phyloP scores from a whole-genome alignment of 352 stramenopile genomes.

The Pythium brassicae region DNA sequence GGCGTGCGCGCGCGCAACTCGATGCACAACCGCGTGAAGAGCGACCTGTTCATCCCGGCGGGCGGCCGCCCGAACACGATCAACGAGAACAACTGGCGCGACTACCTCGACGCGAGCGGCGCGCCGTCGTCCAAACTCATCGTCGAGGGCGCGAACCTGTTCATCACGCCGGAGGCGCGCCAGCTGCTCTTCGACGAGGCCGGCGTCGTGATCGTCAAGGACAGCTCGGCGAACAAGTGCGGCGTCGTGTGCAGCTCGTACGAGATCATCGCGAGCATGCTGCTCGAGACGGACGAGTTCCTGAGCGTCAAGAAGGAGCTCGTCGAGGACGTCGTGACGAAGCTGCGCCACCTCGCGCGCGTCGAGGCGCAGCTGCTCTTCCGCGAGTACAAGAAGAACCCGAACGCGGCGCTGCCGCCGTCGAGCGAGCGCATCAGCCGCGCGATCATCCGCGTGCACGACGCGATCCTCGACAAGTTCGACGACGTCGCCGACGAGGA shows the following conservation, averaged over 20 bases:
- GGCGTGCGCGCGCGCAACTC: constrained; percentile 94
- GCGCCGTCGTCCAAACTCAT: constrained; percentile 81
- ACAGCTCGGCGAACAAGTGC: constrained; percentile 93
- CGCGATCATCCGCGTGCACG: constrained; percentile 95
- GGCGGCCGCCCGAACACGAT: constrained; percentile 81
- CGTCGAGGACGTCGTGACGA: constrained; percentile 93
- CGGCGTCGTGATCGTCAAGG: constrained; percentile 96
- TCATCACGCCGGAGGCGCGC: constrained; percentile 78
- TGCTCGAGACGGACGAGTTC: constrained; percentile 96
- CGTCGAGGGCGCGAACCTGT: constrained; percentile 84
- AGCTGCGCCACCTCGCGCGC: constrained; percentile 90
- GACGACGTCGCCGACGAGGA: constrained; percentile 87
- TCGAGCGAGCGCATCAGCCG: constrained; percentile 94
- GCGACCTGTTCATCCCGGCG: constrained; percentile 81
- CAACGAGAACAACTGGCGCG: constrained; percentile 83
- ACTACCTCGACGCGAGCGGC: constrained; percentile 60
- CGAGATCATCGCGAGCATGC: constrained; percentile 91
- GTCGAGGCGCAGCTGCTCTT: constrained; percentile 97
- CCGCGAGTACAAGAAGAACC: constrained; percentile 94
- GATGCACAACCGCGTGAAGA: constrained; percentile 96
- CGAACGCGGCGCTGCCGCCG: constrained; percentile 79
- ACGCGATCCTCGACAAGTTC: constrained; percentile 91
- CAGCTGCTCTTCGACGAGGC: constrained; percentile 94
- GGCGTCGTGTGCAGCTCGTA: constrained; percentile 84
- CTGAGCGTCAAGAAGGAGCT: constrained; percentile 92